A percentile compares a stretch with the other conserved stretches of the same genome.
Evolutionary conservation across 2,329 filamentous ascomycete genomes (phyloP).

Genomic region (Amauroascus verrucosus): DNA sequence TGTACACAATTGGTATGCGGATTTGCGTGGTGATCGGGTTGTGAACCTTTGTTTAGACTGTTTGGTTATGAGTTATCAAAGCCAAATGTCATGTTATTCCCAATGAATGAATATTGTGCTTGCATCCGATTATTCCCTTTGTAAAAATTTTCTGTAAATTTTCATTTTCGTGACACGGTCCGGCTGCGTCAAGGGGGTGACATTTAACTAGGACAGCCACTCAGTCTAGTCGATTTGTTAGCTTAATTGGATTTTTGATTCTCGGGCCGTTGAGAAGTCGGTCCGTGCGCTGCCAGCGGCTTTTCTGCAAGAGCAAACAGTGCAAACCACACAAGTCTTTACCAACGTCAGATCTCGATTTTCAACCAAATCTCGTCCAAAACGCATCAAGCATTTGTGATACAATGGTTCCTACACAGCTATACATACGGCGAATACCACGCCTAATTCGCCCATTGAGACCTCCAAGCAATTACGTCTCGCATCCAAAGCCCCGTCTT

Average conservation of each 20-base stretch:
- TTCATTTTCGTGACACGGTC: no score
- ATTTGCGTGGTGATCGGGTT: constrained; percentile 4
- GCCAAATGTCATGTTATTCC: background rate
- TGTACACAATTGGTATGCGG: constrained; percentile 6
- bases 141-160: background rate
- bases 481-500: constrained; percentile 31
- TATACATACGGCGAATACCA: constrained; percentile 33
- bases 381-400: constrained; percentile 5
- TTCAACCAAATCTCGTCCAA: background rate
- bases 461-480: constrained; percentile 23
- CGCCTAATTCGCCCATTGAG: constrained; percentile 29
- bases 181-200: no score
- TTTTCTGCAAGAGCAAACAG: constrained; percentile 12
- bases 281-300: background rate
- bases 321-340: constrained; percentile 11
- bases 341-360: constrained; percentile 6
- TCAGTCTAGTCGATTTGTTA: no score
- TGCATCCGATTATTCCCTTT: background rate
- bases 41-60: background rate
- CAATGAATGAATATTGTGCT: background rate
- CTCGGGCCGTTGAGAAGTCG: background rate
- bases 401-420: constrained; percentile 28
- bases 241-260: no score
- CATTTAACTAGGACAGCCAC: no score
- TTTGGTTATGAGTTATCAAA: background rate